These are phyloP conservation scores for Salvia rosmarinus DNA, from an alignment of 257 asterid species.

Conservation along the genomic window DNA sequence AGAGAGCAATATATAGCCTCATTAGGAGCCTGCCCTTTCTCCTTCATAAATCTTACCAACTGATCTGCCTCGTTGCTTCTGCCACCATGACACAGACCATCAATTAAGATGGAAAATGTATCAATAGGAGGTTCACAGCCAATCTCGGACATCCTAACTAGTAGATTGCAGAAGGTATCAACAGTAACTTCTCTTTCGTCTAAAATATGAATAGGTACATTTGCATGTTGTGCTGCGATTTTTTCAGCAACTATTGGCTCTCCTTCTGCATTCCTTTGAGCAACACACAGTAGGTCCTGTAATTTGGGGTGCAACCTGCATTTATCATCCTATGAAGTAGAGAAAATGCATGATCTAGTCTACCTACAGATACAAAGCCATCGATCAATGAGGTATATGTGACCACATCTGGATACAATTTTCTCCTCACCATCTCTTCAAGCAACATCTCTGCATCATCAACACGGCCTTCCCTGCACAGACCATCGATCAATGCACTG, in stretches of 20 bases:
- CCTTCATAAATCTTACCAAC: conserved; percentile 67
- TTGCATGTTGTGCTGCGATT: conserved; percentile 46
- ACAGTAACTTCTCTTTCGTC: conserved; percentile 48
- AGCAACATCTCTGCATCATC: conserved; percentile 67
- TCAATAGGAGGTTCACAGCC: conserved; percentile 63
- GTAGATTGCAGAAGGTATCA: conserved; percentile 49
- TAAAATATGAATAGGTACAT: conserved; percentile 30
- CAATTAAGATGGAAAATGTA: conserved; percentile 60
- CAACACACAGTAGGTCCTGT: conserved; percentile 64
- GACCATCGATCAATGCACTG: conserved; percentile 73
- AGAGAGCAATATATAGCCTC: conserved; percentile 69
- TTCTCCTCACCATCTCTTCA: conserved; percentile 60
- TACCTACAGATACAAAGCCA: conserved; percentile 69
- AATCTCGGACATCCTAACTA: conserved; percentile 67
- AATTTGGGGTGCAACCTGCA: conserved; percentile 75
- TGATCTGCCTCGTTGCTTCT: conserved; percentile 71
- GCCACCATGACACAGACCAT: conserved; percentile 66
- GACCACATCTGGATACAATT: conserved; percentile 71
- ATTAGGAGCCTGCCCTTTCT: conserved; percentile 69
- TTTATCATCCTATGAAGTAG: conserved; percentile 64
- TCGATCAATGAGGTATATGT: conserved; percentile 77
- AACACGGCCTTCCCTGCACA: conserved; percentile 69
- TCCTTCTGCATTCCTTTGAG: conserved; percentile 74
- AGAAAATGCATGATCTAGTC: conserved; percentile 65
- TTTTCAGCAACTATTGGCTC: conserved; percentile 44